These are phyloP conservation scores for Fusarium subglutinans DNA, from an alignment of 2,329 filamentous ascomycete genomes.

Conservation along the genomic window DNA sequence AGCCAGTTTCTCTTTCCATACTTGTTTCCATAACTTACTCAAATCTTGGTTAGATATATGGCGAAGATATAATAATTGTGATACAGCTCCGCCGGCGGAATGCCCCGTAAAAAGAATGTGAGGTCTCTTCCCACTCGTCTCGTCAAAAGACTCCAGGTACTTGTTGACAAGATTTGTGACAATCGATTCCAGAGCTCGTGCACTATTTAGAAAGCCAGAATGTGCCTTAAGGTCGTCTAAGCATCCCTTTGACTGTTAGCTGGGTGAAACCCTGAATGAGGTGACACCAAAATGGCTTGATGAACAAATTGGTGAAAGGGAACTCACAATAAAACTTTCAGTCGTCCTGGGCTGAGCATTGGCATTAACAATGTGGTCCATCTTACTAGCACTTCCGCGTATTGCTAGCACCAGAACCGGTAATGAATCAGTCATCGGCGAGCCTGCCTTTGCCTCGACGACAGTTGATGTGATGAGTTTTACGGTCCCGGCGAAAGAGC, in stretches of 20 bases:
- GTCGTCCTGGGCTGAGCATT: slow-evolving; percentile 13
- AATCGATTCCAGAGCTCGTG: slow-evolving; percentile 14
- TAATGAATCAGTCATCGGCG: not conserved
- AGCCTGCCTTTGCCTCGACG: not conserved
- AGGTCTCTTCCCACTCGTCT: not conserved
- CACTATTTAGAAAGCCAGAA: slow-evolving; percentile 31
- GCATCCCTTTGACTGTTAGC: not conserved
- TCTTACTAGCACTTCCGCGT: slow-evolving; percentile 34
- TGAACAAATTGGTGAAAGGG: not conserved
- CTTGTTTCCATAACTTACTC: not conserved
- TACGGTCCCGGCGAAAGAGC: slow-evolving; percentile 23
- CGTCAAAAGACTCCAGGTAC: not conserved
- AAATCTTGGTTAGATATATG: slow-evolving; percentile 8
- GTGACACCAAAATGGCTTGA: not conserved
- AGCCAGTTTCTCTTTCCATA: not conserved
- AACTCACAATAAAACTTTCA: slow-evolving; percentile 30
- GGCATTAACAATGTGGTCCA: slow-evolving; percentile 39
- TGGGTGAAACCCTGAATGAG: not conserved
- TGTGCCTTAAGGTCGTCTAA: slow-evolving; percentile 20
- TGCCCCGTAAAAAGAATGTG: slow-evolving; percentile 38
- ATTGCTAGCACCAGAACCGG: slow-evolving; percentile 34
- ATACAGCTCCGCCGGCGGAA: slow-evolving; percentile 39
- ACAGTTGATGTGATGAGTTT: slow-evolving; percentile 30
- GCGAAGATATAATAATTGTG: slow-evolving; percentile 31
- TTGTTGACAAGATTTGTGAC: slow-evolving; percentile 8